Conservation (phyloP, 1,284 basidiomycete genomes). For the Trichosporon coremiiforme region DNA sequence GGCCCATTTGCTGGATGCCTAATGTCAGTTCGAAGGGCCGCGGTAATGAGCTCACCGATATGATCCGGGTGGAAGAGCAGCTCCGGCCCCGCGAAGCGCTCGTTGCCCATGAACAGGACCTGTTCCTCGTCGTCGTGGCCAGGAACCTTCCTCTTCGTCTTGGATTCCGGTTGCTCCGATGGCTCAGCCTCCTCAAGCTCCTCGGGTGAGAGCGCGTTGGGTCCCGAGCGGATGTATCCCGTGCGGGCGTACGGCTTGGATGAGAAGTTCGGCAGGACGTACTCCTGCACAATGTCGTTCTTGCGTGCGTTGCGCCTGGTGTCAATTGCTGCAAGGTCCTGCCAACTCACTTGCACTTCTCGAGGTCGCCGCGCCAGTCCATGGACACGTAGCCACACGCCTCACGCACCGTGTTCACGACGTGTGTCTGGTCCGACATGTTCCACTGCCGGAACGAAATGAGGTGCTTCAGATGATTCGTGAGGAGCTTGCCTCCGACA, state of each 20-base stretch:
- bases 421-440: conserved; percentile 90
- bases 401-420: conserved; percentile 88
- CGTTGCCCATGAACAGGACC: conserved; percentile 80
- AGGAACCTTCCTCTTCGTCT: conserved; percentile 3
- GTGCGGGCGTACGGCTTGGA: conserved; percentile 60
- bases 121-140: conserved; percentile 64
- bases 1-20: conserved; percentile 76
- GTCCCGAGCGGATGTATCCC: conserved; percentile 65
- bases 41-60: conserved; percentile 75
- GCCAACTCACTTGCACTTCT: conserved; percentile 71
- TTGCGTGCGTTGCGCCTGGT: conserved; percentile 40
- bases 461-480: conserved; percentile 90
- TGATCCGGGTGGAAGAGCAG: conserved; percentile 83
- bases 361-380: conserved; percentile 71
- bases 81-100: conserved; percentile 86
- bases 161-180: conserved; percentile 20
- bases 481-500: conserved; percentile 88
- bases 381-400: conserved; percentile 82
- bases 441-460: conserved; percentile 95
- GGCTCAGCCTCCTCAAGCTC: conserved; percentile 18
- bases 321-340: background rate
- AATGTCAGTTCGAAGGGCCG: too few relatives aligned
- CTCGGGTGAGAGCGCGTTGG: conserved; percentile 39
- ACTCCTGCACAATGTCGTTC: conserved; percentile 79
- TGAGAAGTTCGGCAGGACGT: conserved; percentile 84